These are phyloP conservation scores for Aspergillus ellipticus DNA, from an alignment of 495 filamentous ascomycete genomes.

Conservation along the genomic window DNA sequence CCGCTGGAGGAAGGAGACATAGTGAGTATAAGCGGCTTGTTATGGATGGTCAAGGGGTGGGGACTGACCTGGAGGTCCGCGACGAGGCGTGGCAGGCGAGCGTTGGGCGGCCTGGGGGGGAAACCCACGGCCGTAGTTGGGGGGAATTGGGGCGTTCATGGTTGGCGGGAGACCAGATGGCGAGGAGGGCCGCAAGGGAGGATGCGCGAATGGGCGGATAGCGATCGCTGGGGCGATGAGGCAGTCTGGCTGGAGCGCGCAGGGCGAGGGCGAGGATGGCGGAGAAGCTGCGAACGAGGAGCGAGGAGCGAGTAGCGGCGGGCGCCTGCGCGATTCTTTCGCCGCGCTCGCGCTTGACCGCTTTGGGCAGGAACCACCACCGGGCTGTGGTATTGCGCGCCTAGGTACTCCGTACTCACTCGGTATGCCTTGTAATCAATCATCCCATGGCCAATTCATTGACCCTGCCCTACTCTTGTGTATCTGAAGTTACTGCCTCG, in stretches of 20 bases:
- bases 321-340: constrained; percentile 45
- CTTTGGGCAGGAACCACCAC: constrained; percentile 29
- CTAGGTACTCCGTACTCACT: too few relatives aligned
- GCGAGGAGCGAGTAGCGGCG: too few relatives aligned
- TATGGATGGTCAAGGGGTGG: constrained; percentile 11
- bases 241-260: not conserved
- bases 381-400: too few relatives aligned
- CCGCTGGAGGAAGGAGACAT: constrained; percentile 18
- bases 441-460: too few relatives aligned
- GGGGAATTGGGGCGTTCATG: constrained; percentile 46
- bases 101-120: constrained; percentile 40
- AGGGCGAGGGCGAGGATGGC: constrained; percentile 4
- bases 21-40: constrained; percentile 5
- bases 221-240: not conserved
- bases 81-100: constrained; percentile 47
- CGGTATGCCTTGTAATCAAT: too few relatives aligned
- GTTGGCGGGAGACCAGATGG: constrained; percentile 11
- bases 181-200: constrained; percentile 8
- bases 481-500: too few relatives aligned
- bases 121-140: constrained; percentile 42
- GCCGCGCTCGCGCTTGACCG: constrained; percentile 38
- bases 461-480: too few relatives aligned
- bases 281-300: constrained; percentile 3
- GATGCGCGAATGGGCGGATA: not conserved
- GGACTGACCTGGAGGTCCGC: constrained; percentile 38